Base-by-base conservation (phyloP, 2,329 filamentous ascomycete genomes). In the Penicillium sp. region DNA sequence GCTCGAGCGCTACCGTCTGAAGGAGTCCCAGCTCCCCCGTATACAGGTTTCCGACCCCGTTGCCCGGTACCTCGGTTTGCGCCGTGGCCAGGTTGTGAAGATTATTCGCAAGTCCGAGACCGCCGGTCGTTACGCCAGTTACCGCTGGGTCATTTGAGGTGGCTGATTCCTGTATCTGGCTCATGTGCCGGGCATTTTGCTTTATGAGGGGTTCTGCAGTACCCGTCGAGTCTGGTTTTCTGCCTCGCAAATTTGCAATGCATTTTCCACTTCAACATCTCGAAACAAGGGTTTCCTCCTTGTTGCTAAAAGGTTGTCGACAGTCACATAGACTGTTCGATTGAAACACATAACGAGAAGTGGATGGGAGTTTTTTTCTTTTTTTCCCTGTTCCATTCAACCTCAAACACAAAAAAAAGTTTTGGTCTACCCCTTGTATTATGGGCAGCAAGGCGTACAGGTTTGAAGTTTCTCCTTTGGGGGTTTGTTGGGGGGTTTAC, bases 91-190 rank as follows among this genome's bases (percentile, higher is more conserved):
- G 76, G 92, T 99, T 3, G 94, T 99, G 68, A 99, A 99, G 85
- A 99, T 99, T 67, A 97, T 99, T 68, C 83, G 94, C 62, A 92
- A 89, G 74, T 92, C 88, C 70, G 94, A 97, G 81, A 99, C 94
- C 52, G 94, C 94, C 13, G 94, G 94, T 58, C 84, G 94, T 49
- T 99, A 99, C 77, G 94, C 94, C 46, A 96, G 91, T 84, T 99
- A 99, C 77, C 82, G 93, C 66, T 87, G 84, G 84, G 83, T 80
- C 32, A 79, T 79, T 50, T 80, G 69, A 70, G 36, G 14, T 29
- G 16, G 27, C 5, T 40, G n/a, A 27, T 34, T 14, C 7, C 21
- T 40, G 38, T 9, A n/a, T n/a, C 10, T 8, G 38, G 38, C 27
- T 18, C 32, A 32, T 29, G 31, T 34, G 31, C 31, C 31, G 4